Evolutionary conservation across 495 filamentous ascomycete genomes (phyloP), one percentile per base, ranked within the genome.

Genomic region (Niebla homalea): DNA sequence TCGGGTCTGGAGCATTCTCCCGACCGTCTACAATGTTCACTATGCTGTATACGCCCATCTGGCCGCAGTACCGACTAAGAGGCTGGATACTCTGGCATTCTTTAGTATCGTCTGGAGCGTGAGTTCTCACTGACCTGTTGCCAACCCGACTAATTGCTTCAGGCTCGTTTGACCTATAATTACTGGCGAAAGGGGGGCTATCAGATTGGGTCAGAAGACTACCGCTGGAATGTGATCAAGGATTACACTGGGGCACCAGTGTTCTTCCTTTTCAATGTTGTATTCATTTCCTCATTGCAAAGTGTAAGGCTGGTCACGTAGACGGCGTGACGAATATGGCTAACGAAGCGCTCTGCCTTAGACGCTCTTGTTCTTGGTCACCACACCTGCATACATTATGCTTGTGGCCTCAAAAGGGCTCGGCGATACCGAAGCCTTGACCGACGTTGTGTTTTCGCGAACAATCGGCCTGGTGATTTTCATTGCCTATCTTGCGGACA

Each of bases 141-240:
- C 1, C 11, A 10, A 18, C n/a, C 15, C 18, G 8, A 22, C 53
- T 60, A 36, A 63, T 36, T 36, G 19, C 10, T 20, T 8, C 59
- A 86, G 81, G 51, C 70, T 45, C 84, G 93, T 36, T 69, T 99
- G 60, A 94, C 92, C 2, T 96, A 75, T 76, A 99, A 99, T 67
- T 99, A 94, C 65, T 95, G 85, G 84, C 84, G 93, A 45, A 93
- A 86, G 65, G 93, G 93, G 18, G 93, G 93, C 16, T 99, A 97
- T 63, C 66, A 69, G 21, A 72, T 87, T 51, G 90, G 92, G 25
- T 81, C 78, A 11, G 89, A 99, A 65, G 93, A 99, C 66, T 99
- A 99, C 64, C 78, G 93, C 62, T 96, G 90, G 90, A 53, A 67
- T 38, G 69, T 80, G 16, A 54, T 83, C 35, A 70, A 68, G 48